Conservation (phyloP, 192 early-diverging fungal species). For the Backusella tarrabulga region DNA sequence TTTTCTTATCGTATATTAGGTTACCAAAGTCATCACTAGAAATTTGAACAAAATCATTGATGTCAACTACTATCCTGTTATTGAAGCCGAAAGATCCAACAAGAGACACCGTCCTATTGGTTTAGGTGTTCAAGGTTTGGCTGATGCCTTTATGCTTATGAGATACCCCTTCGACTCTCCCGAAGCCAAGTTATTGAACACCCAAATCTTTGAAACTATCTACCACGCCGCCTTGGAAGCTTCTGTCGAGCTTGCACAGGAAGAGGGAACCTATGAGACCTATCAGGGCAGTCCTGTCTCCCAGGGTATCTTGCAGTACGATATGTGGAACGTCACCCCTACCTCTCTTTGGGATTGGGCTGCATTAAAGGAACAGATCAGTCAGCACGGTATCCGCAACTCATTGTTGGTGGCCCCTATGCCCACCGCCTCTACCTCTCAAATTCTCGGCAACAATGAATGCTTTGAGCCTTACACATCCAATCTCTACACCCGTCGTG, state of each 20-base stretch:
- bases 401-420: constrained; percentile 94
- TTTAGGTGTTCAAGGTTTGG: constrained; percentile 97
- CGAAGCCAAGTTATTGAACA: constrained; percentile 81
- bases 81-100: constrained; percentile 85
- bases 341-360: constrained; percentile 93
- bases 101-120: constrained; percentile 96
- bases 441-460: constrained; percentile 98
- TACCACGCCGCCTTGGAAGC: constrained; percentile 94
- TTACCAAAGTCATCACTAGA: constrained; percentile 81
- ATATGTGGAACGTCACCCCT: constrained; percentile 86
- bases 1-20: constrained; percentile 21
- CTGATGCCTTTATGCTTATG: constrained; percentile 95
- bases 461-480: constrained; percentile 89
- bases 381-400: constrained; percentile 87
- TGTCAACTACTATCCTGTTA: constrained; percentile 94
- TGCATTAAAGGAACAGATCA: constrained; percentile 73
- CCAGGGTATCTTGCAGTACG: constrained; percentile 89
- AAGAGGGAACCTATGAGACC: constrained; percentile 79
- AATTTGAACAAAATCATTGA: constrained; percentile 99
- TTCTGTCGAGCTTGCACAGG: constrained; percentile 85
- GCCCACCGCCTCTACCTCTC: constrained; percentile 96
- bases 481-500: constrained; percentile 96
- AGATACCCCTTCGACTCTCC: constrained; percentile 91
- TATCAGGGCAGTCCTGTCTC: constrained; percentile 88
- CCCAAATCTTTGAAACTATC: constrained; percentile 92